Evolutionary conservation across 2,329 filamentous ascomycete genomes (phyloP).

Genomic region (Pseudogymnoascus sp.): DNA sequence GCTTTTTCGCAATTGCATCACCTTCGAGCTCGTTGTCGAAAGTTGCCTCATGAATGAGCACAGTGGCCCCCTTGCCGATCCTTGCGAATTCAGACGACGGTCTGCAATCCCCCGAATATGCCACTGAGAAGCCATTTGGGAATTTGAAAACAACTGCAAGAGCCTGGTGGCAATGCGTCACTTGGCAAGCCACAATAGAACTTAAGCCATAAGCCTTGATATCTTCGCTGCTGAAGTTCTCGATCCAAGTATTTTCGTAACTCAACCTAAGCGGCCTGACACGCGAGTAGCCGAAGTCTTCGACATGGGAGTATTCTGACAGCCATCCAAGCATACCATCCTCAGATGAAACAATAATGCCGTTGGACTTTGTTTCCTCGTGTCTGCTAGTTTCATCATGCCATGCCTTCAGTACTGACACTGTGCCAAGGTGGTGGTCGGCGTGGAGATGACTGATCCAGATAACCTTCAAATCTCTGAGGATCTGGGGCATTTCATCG

Average conservation of each 20-base stretch:
- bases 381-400: slow-evolving; percentile 43
- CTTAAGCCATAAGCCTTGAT: slow-evolving; percentile 51
- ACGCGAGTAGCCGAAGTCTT: slow-evolving; percentile 64
- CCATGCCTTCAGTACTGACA: slow-evolving; percentile 78
- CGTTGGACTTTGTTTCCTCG: slow-evolving; percentile 27
- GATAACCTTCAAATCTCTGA: slow-evolving; percentile 71
- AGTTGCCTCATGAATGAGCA: slow-evolving; percentile 91
- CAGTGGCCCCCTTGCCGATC: slow-evolving; percentile 66
- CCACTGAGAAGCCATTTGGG: slow-evolving; percentile 71
- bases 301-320: slow-evolving; percentile 67
- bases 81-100: slow-evolving; percentile 61
- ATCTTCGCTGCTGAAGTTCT: slow-evolving; percentile 31
- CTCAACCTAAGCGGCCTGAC: slow-evolving; percentile 20
- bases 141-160: slow-evolving; percentile 72
- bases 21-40: slow-evolving; percentile 77
- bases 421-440: slow-evolving; percentile 85
- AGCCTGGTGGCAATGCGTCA: slow-evolving; percentile 72
- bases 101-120: slow-evolving; percentile 90
- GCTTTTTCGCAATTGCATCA: slow-evolving; percentile 81
- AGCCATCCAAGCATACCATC: slow-evolving; percentile 67
- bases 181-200: slow-evolving; percentile 57
- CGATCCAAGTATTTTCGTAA: slow-evolving; percentile 20
- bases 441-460: slow-evolving; percentile 96
- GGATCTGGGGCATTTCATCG: slow-evolving; percentile 57
- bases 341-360: slow-evolving; percentile 61